Evolutionary conservation across 768 basidiomycete species (phyloP), one percentile per base, ranked within the genome.

Genomic region (Calocera cornea): DNA sequence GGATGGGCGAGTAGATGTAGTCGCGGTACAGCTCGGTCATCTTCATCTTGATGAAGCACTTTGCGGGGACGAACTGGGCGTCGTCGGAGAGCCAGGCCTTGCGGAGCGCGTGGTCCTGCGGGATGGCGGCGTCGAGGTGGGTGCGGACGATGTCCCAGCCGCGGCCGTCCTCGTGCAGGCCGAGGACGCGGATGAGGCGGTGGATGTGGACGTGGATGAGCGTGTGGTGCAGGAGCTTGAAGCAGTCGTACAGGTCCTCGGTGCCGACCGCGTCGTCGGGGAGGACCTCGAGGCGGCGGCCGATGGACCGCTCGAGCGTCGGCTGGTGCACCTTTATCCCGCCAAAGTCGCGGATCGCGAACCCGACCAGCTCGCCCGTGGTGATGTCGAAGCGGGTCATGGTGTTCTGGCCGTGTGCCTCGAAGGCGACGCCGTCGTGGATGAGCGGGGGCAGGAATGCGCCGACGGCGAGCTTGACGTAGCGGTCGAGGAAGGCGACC

Each of bases 361-460:
- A 84, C 19, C 83, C 83, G 19, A 77, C 74, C 10, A 80, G 76
- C 64, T 77, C 77, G 34, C 80, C 78, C 1, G 82, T 81, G 14
- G 72, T 65, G 1, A 72, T 69, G 68, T 83, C 78, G 66, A 83
- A 79, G 24, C 83, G 82, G 40, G 79, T 78, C 7, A 84, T 79
- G 19, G 81, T 77, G 71, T 85, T 86, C 68, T 86, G 84, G 1
- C 83, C 83, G 72, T 86, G 84, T 11, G 83, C 84, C 74, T 86
- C 84, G 65, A 86, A 84, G 7, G 82, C 81, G n/a, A 84, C 81
- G 2, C 84, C 84, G 64, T 86, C 83, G 44, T 80, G 67, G 16
- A 86, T 74, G 41, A 84, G 73, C 2, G 83, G 78, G 12, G 84
- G 84, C 66, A 85, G 74, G 19, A 86, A 74, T 1, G 83, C 84